Conservation (phyloP, 768 basidiomycete genomes). For the Macrolepiota dolichaula region DNA sequence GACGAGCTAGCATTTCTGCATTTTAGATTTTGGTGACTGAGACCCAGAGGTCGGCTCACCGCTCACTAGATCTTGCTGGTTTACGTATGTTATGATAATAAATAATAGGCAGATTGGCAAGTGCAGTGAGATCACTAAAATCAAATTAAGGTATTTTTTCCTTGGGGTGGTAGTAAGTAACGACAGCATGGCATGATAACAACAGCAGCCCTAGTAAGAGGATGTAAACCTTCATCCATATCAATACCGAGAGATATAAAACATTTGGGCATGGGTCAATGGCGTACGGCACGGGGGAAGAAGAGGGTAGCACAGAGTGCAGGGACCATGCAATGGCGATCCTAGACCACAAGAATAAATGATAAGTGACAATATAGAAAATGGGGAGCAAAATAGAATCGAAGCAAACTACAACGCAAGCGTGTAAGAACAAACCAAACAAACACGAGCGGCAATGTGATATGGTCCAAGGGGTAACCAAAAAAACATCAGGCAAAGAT, state of each 20-base stretch:
- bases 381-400: not conserved
- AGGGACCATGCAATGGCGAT: not conserved
- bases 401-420: slow-evolving; percentile 3
- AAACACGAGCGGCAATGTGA: not conserved
- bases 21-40: not conserved
- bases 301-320: not conserved
- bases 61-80: not conserved
- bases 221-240: not conserved
- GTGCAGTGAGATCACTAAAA: not conserved
- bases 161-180: not conserved
- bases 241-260: not conserved
- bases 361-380: not conserved
- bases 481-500: not conserved
- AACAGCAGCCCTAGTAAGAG: not conserved
- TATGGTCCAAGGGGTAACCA: not conserved
- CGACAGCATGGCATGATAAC: not conserved
- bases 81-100: not conserved
- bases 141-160: not conserved
- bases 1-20: not conserved
- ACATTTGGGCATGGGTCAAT: not conserved
- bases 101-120: not conserved
- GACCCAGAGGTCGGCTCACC: not conserved
- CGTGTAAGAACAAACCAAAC: not conserved
- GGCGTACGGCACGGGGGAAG: not conserved
- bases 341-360: not conserved